phyloP scores from a whole-genome alignment of 306 rosid genomes.

The Abrus pulchellus region DNA sequence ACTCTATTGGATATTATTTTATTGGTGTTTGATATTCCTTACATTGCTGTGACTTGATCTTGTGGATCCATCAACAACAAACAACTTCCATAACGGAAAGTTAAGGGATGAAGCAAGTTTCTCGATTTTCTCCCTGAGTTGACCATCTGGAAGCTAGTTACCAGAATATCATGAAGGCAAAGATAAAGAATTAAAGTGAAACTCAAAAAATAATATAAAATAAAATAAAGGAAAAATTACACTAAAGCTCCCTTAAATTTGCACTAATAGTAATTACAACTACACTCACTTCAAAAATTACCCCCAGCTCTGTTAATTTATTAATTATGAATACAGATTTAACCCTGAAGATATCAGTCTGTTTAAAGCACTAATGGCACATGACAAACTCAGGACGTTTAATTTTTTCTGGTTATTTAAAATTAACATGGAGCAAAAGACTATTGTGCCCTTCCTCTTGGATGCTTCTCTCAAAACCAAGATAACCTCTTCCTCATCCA shows the following conservation, averaged over 20 bases:
- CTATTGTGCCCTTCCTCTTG: constrained; percentile 3
- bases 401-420: neutral
- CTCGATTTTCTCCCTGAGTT: constrained; percentile 91
- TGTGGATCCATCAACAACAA: constrained; percentile 96
- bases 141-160: constrained; percentile 89
- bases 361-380: constrained; percentile 13
- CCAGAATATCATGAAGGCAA: constrained; percentile 47
- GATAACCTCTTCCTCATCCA: neutral
- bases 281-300: neutral
- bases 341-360: neutral
- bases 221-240: neutral
- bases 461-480: constrained; percentile 31
- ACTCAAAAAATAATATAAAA: neutral
- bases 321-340: neutral
- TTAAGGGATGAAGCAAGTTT: constrained; percentile 88
- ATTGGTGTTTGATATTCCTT: constrained; percentile 56
- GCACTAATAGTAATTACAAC: neutral
- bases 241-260: neutral
- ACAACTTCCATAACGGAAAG: constrained; percentile 93
- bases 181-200: neutral
- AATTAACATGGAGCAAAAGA: constrained; percentile 22
- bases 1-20: neutral
- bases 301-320: constrained; percentile 18
- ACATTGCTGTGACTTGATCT: constrained; percentile 99
- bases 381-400: neutral